phyloP scores from a whole-genome alignment of 2,329 filamentous ascomycete genomes.

The Whalleya microplaca region DNA sequence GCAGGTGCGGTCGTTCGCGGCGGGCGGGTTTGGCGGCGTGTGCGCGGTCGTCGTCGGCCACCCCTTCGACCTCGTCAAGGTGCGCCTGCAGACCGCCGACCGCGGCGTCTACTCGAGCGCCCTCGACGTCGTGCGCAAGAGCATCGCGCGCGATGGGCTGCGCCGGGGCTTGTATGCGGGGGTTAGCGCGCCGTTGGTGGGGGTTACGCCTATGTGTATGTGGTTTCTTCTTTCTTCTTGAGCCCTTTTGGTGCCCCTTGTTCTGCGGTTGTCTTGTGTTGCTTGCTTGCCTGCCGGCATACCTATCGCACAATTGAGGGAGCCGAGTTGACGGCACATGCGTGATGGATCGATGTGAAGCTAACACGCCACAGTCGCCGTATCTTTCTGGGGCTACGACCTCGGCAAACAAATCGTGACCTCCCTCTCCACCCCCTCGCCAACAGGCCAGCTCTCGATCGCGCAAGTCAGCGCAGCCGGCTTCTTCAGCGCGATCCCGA shows the following conservation, averaged over 20 bases:
- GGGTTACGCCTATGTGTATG: conserved; percentile 99
- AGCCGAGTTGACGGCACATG: no score
- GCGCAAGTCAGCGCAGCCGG: conserved; percentile 88
- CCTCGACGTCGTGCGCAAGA: conserved; percentile 88
- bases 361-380: conserved; percentile 56
- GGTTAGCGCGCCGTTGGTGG: conserved; percentile 90
- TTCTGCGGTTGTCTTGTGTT: no score
- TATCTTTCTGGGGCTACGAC: conserved; percentile 87
- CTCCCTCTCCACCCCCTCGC: conserved; percentile 64
- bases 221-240: conserved; percentile 31
- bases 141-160: conserved; percentile 83
- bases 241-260: no score
- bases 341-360: no score
- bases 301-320: no score
- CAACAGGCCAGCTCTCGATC: conserved; percentile 75
- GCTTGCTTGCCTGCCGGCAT: no score
- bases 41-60: conserved; percentile 95
- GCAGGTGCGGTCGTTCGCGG: conserved; percentile 78
- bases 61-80: conserved; percentile 97
- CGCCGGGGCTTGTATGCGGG: conserved; percentile 88
- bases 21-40: conserved; percentile 90
- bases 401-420: conserved; percentile 89
- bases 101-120: conserved; percentile 89
- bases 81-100: conserved; percentile 94
- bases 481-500: conserved; percentile 96